Evolutionary conservation across 305 asterid genomes (phyloP).

Genomic region (Solanum hybrid): DNA sequence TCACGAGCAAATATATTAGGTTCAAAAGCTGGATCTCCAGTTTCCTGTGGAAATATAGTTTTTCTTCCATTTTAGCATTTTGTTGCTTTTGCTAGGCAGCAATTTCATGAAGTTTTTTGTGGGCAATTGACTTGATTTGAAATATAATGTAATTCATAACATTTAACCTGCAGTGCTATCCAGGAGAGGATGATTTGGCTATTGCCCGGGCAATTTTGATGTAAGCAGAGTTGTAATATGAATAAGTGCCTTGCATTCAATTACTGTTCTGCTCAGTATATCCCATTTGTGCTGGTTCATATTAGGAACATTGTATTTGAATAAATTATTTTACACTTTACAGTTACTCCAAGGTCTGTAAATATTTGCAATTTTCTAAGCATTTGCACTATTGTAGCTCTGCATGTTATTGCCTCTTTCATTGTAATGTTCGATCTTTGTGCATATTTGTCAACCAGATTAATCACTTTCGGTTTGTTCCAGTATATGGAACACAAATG

Average conservation of each 20-base stretch:
- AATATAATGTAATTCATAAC: constrained; percentile 9
- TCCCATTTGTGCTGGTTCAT: not conserved
- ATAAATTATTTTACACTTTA: not conserved
- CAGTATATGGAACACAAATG: not conserved
- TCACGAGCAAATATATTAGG: not conserved
- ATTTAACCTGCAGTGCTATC: constrained; percentile 71
- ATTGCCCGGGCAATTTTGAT: constrained; percentile 83
- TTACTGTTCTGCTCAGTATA: not conserved
- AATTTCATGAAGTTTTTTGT: not conserved
- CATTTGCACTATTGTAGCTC: not conserved
- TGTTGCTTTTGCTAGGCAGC: not conserved
- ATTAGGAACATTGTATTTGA: not conserved
- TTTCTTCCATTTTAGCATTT: constrained; percentile 5
- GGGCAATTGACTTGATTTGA: not conserved
- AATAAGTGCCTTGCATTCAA: not conserved
- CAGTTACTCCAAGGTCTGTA: not conserved
- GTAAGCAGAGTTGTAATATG: constrained; percentile 38
- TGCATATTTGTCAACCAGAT: not conserved
- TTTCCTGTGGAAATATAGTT: not conserved
- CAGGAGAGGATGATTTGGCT: constrained; percentile 93
- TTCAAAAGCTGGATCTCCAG: not conserved
- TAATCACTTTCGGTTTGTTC: not conserved
- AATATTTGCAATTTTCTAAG: not conserved
- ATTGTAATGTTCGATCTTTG: not conserved
- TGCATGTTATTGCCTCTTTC: not conserved